Conservation (phyloP, 2,329 filamentous ascomycete genomes). For the Emergomyces orientalis region DNA sequence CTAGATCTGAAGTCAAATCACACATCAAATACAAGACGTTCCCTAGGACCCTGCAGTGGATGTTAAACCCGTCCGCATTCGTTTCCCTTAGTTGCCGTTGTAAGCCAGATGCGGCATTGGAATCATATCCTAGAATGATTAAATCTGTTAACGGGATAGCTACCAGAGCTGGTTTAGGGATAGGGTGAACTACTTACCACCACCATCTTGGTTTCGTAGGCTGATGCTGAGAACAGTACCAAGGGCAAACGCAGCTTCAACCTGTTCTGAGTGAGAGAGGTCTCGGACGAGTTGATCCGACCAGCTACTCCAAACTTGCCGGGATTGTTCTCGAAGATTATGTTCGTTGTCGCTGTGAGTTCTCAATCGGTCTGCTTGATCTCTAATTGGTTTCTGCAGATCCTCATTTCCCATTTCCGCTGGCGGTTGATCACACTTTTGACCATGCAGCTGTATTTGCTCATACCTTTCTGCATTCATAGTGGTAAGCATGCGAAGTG, state of each 20-base stretch:
- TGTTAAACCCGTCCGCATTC: slow-evolving; percentile 33
- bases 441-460: slow-evolving; percentile 28
- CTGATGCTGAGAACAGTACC: slow-evolving; percentile 65
- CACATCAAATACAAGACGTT: slow-evolving; percentile 56
- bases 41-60: slow-evolving; percentile 52
- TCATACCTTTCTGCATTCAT: slow-evolving; percentile 52
- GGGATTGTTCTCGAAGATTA: background rate
- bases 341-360: background rate
- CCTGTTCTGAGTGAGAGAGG: slow-evolving; percentile 48
- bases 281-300: slow-evolving; percentile 48
- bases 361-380: too few species aligned
- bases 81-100: slow-evolving; percentile 42
- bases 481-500: slow-evolving; percentile 49
- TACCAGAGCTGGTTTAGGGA: background rate
- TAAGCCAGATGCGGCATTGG: slow-evolving; percentile 45
- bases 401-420: too few species aligned
- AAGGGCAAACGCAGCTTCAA: slow-evolving; percentile 61
- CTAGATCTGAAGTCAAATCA: slow-evolving; percentile 42
- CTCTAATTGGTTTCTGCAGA: background rate
- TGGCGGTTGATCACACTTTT: background rate
- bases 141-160: background rate
- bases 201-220: slow-evolving; percentile 41
- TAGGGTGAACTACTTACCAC: slow-evolving; percentile 28
- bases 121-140: slow-evolving; percentile 43
- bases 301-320: slow-evolving; percentile 60